Percentiles rank a stretch among this genome's conserved stretches.
Conservation (phyloP, 768 basidiomycete species). For the Ramaria rubella region DNA sequence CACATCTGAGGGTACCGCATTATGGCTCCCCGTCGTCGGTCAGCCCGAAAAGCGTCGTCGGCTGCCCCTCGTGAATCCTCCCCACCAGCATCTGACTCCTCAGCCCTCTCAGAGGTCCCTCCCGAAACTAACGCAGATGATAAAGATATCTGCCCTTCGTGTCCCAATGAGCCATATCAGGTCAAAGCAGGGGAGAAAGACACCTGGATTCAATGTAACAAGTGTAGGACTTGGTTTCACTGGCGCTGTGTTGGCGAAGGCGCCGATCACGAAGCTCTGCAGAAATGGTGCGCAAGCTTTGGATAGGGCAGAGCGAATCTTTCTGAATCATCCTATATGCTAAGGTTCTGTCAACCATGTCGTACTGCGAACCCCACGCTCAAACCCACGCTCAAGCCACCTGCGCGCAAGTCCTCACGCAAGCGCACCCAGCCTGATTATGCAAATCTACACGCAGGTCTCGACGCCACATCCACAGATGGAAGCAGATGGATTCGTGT, state of each 20-base stretch:
- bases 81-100: conserved; percentile 7
- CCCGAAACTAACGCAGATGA: not conserved
- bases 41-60: not conserved
- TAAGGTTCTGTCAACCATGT: conserved; percentile 69
- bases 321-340: too few species aligned
- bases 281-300: conserved; percentile 61
- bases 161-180: conserved; percentile 32
- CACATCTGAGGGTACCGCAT: too few species aligned
- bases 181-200: conserved; percentile 48
- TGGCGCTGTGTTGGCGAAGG: conserved; percentile 73
- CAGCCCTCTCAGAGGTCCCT: conserved; percentile 9
- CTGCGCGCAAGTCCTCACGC: conserved; percentile 74
- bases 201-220: conserved; percentile 78
- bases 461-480: conserved; percentile 42
- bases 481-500: conserved; percentile 61
- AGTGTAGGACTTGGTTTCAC: conserved; percentile 78
- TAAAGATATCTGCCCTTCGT: conserved; percentile 43
- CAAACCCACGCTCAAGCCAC: conserved; percentile 66
- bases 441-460: conserved; percentile 62
- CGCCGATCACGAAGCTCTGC: conserved; percentile 57
- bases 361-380: conserved; percentile 52
- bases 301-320: too few species aligned
- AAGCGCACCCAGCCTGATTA: conserved; percentile 74
- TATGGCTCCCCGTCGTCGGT: conserved; percentile 9
- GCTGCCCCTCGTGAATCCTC: not conserved